Evolutionary conservation across 345 rosid genomes (phyloP).

Genomic region (Eutrema japonicum): DNA sequence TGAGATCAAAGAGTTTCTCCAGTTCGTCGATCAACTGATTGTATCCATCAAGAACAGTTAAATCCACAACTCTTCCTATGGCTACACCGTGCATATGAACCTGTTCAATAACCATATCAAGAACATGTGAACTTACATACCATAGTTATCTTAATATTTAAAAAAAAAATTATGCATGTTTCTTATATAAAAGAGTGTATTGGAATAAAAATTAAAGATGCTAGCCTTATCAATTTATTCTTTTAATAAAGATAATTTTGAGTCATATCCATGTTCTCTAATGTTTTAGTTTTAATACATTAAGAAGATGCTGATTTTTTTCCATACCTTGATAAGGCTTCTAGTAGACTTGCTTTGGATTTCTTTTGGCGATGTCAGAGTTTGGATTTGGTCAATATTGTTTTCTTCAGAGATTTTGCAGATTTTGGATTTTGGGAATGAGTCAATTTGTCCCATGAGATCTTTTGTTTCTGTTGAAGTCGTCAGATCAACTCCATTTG

Average conservation of each 20-base stretch:
- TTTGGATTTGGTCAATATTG: slow-evolving; percentile 18
- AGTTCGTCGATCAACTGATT: slow-evolving; percentile 55
- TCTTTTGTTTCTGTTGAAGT: slow-evolving; percentile 17
- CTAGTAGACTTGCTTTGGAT: slow-evolving; percentile 48
- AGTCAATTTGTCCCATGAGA: neutral
- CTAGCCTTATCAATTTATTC: neutral
- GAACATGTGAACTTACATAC: neutral
- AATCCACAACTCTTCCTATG: slow-evolving; percentile 63
- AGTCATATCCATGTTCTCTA: neutral
- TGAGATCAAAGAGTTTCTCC: slow-evolving; percentile 62
- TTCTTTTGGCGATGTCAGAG: slow-evolving; percentile 39
- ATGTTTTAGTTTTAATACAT: neutral
- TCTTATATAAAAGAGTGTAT: neutral
- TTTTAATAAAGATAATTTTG: neutral
- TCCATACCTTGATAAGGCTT: slow-evolving; percentile 60
- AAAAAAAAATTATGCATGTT: no score
- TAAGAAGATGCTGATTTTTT: neutral
- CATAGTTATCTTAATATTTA: neutral
- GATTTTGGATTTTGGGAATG: slow-evolving; percentile 32
- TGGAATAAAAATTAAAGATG: neutral
- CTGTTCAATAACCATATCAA: slow-evolving; percentile 42
- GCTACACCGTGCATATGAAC: slow-evolving; percentile 66
- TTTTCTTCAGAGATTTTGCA: slow-evolving; percentile 31
- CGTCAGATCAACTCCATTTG: slow-evolving; percentile 52
- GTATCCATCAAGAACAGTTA: slow-evolving; percentile 56